A percentile compares a stretch with the other conserved stretches of the same genome.
These are phyloP conservation scores for Naumovozyma baii DNA, from an alignment of 805 yeast species.

Conservation along the genomic window DNA sequence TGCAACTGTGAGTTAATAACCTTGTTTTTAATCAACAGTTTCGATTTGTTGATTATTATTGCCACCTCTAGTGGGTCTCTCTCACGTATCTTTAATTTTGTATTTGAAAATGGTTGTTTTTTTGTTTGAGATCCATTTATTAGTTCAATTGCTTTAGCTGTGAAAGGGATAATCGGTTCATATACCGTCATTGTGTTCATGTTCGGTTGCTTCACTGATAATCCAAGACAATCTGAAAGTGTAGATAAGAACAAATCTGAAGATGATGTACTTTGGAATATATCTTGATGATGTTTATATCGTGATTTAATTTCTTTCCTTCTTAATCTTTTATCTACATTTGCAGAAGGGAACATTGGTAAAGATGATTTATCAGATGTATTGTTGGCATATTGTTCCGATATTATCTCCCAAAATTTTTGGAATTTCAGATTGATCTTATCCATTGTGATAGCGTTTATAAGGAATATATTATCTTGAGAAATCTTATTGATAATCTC, in stretches of 20 bases:
- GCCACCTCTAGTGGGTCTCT: slow-evolving; percentile 16
- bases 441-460: slow-evolving; percentile 55
- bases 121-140: slow-evolving; percentile 21
- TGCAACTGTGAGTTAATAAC: slow-evolving; percentile 5
- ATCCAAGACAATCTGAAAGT: slow-evolving; percentile 21
- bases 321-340: slow-evolving; percentile 12
- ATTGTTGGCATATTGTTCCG: neutral
- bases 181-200: slow-evolving; percentile 1
- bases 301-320: slow-evolving; percentile 19
- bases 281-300: slow-evolving; percentile 22
- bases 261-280: slow-evolving; percentile 16
- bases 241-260: slow-evolving; percentile 20
- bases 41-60: slow-evolving; percentile 9
- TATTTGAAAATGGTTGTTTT: slow-evolving; percentile 10
- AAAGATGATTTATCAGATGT: neutral
- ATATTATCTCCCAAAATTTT: slow-evolving; percentile 57
- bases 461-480: slow-evolving; percentile 50
- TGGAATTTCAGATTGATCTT: slow-evolving; percentile 60
- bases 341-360: neutral
- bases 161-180: slow-evolving; percentile 12
- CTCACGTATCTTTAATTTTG: slow-evolving; percentile 18
- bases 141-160: slow-evolving; percentile 17
- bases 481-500: slow-evolving; percentile 54
- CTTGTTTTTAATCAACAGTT: slow-evolving; percentile 15
- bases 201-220: slow-evolving; percentile 4